These are phyloP conservation scores for Fusarium temperatum DNA, from an alignment of 2,329 filamentous ascomycete genomes.

Conservation along the genomic window DNA sequence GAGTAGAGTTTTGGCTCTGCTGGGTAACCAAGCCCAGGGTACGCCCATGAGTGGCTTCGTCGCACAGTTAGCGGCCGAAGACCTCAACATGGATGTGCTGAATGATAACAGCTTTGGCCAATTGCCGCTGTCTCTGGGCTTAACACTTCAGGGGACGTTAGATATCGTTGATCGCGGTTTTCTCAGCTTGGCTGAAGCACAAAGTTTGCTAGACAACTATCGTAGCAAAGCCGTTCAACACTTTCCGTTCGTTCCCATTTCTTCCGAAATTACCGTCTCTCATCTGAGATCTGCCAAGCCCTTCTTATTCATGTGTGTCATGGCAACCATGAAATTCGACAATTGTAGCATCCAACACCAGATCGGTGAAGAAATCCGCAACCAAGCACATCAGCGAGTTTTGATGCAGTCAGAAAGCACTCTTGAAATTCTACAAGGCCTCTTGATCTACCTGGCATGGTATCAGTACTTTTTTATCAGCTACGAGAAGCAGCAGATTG, in stretches of 20 bases:
- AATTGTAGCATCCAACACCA: constrained; percentile 8
- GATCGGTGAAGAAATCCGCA: neutral
- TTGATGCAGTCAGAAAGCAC: constrained; percentile 13
- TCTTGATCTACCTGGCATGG: constrained; percentile 8
- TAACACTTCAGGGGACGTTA: neutral
- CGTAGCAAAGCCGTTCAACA: neutral
- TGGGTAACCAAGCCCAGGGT: neutral
- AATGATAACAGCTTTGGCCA: fast-evolving
- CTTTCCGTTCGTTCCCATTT: constrained; percentile 1
- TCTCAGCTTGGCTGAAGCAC: neutral
- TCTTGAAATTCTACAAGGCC: constrained; percentile 1
- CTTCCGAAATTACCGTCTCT: neutral
- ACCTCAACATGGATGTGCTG: neutral
- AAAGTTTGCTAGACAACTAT: neutral
- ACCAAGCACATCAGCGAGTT: constrained; percentile 5
- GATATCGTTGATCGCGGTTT: neutral
- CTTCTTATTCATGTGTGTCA: constrained; percentile 8
- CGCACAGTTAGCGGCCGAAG: neutral
- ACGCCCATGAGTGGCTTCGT: constrained; percentile 2
- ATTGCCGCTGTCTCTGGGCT: neutral
- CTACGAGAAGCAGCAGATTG: constrained; percentile 10
- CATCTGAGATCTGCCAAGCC: neutral
- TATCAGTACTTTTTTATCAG: constrained; percentile 21
- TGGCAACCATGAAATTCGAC: constrained; percentile 9
- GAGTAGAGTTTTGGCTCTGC: neutral